Percentiles rank a stretch among this genome's conserved stretches.
phyloP scores from a whole-genome alignment of 306 rosid species.

The Abrus pulchellus region DNA sequence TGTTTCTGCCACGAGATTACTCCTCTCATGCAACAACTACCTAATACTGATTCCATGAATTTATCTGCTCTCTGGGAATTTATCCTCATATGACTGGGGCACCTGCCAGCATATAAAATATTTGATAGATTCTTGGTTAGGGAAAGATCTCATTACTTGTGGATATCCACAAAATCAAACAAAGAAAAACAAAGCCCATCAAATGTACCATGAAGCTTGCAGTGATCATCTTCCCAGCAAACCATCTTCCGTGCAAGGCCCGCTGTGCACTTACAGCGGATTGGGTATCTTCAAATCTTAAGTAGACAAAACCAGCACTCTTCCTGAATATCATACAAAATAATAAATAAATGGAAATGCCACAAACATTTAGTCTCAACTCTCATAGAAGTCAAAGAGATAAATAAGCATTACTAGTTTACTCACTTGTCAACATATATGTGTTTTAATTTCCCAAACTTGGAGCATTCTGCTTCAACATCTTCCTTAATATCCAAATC shows the following conservation, averaged over 20 bases:
- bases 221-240: slow-evolving; percentile 97
- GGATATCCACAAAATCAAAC: slow-evolving; percentile 15
- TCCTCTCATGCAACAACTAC: slow-evolving; percentile 15
- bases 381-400: slow-evolving; percentile 8
- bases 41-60: slow-evolving; percentile 3
- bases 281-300: slow-evolving; percentile 73
- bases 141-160: slow-evolving; percentile 34
- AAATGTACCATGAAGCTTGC: slow-evolving; percentile 81
- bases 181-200: slow-evolving; percentile 25
- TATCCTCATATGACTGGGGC: slow-evolving; percentile 71
- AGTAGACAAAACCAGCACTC: slow-evolving; percentile 80
- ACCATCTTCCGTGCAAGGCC: slow-evolving; percentile 98
- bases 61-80: slow-evolving; percentile 71
- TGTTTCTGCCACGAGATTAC: slow-evolving; percentile 27
- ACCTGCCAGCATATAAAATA: slow-evolving; percentile 59
- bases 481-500: slow-evolving; percentile 94
- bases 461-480: slow-evolving; percentile 89
- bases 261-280: slow-evolving; percentile 77
- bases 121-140: slow-evolving; percentile 12
- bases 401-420: slow-evolving; percentile 15
- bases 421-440: slow-evolving; percentile 88
- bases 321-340: slow-evolving; percentile 62
- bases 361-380: background rate
- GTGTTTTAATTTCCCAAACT: slow-evolving; percentile 80
- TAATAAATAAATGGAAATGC: background rate